Percentiles rank a stretch among this genome's conserved stretches.
phyloP scores from a whole-genome alignment of 176 grass and related monocot genomes.

The Triticum urartu region DNA sequence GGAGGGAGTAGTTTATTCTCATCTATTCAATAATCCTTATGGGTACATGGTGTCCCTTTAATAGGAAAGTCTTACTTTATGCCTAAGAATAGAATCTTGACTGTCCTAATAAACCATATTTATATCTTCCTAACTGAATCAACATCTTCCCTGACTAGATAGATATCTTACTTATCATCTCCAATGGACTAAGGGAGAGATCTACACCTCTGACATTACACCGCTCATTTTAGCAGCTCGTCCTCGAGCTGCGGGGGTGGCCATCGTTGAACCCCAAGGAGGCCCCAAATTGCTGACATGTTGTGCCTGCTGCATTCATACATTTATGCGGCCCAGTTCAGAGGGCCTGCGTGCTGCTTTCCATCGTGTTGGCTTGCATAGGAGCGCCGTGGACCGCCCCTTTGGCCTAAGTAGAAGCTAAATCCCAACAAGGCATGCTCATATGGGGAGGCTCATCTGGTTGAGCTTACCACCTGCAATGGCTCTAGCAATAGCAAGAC shows the following conservation, averaged over 20 bases:
- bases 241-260: background rate
- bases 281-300: background rate
- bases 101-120: background rate
- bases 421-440: background rate
- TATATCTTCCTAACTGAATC: background rate
- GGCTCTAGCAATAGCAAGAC: constrained; percentile 93
- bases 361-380: background rate
- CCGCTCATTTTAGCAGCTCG: background rate
- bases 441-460: background rate
- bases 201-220: background rate
- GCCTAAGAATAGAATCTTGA: background rate
- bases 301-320: constrained; percentile 2
- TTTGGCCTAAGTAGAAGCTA: background rate
- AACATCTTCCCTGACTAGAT: background rate
- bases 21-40: background rate
- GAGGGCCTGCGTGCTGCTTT: background rate
- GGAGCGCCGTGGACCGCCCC: background rate
- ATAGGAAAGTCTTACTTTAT: background rate
- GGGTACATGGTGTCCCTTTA: background rate
- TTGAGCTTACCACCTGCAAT: constrained; percentile 73
- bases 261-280: background rate
- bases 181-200: background rate
- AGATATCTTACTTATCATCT: background rate
- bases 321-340: background rate
- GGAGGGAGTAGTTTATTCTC: background rate